Evolutionary conservation across 2,329 filamentous ascomycete species (phyloP).

Genomic region (Calonectria multiphialidica): DNA sequence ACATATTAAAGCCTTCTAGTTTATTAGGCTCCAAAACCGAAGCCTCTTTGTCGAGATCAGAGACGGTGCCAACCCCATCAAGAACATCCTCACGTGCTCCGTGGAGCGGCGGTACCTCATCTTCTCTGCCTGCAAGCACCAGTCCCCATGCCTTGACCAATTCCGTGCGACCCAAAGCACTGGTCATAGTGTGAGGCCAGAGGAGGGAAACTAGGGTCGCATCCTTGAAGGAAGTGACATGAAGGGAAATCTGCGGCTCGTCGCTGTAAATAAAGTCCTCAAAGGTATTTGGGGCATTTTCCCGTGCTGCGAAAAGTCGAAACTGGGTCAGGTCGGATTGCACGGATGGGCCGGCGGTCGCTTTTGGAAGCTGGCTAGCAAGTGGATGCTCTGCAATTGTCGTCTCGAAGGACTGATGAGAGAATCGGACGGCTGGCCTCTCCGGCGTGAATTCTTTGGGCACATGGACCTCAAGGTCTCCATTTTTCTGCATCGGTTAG

Average conservation of each 20-base stretch:
- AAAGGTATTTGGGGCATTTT: conserved; percentile 39
- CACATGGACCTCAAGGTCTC: conserved; percentile 48
- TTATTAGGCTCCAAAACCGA: background rate
- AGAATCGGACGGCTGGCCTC: conserved; percentile 55
- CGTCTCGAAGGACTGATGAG: conserved; percentile 50
- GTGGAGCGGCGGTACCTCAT: conserved; percentile 52
- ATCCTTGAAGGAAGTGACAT: conserved; percentile 62
- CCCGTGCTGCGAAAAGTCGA: conserved; percentile 25
- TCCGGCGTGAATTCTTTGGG: conserved; percentile 45
- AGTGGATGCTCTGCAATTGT: conserved; percentile 56
- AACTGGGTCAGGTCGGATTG: conserved; percentile 32
- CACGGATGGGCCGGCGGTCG: conserved; percentile 34
- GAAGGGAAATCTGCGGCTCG: conserved; percentile 59
- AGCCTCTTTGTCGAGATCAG: background rate
- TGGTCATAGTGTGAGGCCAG: conserved; percentile 61
- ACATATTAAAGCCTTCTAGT: background rate
- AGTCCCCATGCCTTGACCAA: conserved; percentile 60
- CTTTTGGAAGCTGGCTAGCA: conserved; percentile 50
- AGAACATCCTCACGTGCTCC: conserved; percentile 52
- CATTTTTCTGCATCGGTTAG: conserved; percentile 12
- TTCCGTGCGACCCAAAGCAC: conserved; percentile 56
- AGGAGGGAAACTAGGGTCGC: conserved; percentile 61
- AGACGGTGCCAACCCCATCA: background rate
- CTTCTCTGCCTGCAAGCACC: conserved; percentile 56
- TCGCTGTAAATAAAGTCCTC: conserved; percentile 56